Percentiles rank a stretch among this genome's conserved stretches.
phyloP scores from a whole-genome alignment of 371 early-diverging fungal genomes.

The Sporodiniella umbellata region DNA sequence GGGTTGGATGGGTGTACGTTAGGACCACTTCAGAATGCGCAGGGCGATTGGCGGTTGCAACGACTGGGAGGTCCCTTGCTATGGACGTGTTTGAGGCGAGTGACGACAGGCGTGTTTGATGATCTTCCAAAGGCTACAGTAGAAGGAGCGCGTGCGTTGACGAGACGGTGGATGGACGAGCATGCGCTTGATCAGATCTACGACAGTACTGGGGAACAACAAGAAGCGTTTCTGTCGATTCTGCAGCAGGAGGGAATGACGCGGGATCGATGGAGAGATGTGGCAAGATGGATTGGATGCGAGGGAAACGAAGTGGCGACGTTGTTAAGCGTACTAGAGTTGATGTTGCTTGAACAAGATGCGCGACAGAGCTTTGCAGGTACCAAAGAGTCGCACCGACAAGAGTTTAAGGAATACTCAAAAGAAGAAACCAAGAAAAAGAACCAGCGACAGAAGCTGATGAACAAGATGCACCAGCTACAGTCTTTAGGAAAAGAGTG shows the following conservation, averaged over 20 bases:
- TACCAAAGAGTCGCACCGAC: conserved; percentile 13
- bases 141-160: conserved; percentile 7
- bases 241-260: conserved; percentile 28
- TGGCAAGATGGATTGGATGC: conserved; percentile 19
- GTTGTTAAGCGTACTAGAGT: conserved; percentile 19
- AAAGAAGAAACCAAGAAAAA: conserved; percentile 17
- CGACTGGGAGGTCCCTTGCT: conserved; percentile 24
- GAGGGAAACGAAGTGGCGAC: conserved; percentile 15
- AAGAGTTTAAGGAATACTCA: conserved; percentile 9
- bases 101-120: conserved; percentile 6
- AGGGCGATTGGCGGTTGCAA: conserved; percentile 41
- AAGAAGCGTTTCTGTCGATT: conserved; percentile 10
- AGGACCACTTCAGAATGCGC: conserved; percentile 31
- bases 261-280: conserved; percentile 26
- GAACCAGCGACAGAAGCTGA: conserved; percentile 5
- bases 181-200: conserved; percentile 6
- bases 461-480: conserved; percentile 13
- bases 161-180: conserved; percentile 20
- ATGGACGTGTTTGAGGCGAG: conserved; percentile 7
- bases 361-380: conserved; percentile 11
- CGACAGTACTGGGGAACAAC: conserved; percentile 5
- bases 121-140: not conserved
- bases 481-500: conserved; percentile 10
- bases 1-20: conserved; percentile 19
- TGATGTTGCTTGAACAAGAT: conserved; percentile 17